Evolutionary conservation across 1,284 basidiomycete species (phyloP).

Genomic region (Boletus sp.): DNA sequence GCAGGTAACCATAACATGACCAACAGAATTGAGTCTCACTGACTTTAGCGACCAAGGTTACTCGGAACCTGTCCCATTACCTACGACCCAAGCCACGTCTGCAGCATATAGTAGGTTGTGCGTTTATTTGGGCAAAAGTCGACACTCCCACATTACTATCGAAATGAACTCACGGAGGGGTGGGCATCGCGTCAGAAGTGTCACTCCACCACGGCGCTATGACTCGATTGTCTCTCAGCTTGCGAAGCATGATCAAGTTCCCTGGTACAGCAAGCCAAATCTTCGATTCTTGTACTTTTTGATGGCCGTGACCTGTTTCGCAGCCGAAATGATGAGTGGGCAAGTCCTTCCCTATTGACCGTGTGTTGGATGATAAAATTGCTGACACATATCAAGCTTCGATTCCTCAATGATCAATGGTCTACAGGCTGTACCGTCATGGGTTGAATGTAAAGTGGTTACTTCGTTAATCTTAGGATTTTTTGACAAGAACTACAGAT

Average conservation of each 20-base stretch:
- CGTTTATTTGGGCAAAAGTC: no score
- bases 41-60: no score
- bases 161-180: no score
- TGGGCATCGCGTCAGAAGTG: no score
- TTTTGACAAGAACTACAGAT: constrained; percentile 13
- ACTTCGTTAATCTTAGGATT: not conserved
- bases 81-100: no score
- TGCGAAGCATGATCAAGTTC: not conserved
- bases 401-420: constrained; percentile 22
- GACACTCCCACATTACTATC: no score
- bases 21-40: no score
- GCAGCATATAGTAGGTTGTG: no score
- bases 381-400: not conserved
- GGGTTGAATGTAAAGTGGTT: constrained; percentile 23
- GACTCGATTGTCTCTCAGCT: not conserved
- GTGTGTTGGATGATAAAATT: not conserved
- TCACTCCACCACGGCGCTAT: not conserved
- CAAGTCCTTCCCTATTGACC: not conserved
- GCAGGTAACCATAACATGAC: no score
- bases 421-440: constrained; percentile 26
- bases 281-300: not conserved
- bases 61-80: no score
- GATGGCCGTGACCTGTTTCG: not conserved
- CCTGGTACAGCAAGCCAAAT: not conserved
- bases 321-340: not conserved